Base-by-base conservation (phyloP, 305 asterid species). In the Solanum hybrid region DNA sequence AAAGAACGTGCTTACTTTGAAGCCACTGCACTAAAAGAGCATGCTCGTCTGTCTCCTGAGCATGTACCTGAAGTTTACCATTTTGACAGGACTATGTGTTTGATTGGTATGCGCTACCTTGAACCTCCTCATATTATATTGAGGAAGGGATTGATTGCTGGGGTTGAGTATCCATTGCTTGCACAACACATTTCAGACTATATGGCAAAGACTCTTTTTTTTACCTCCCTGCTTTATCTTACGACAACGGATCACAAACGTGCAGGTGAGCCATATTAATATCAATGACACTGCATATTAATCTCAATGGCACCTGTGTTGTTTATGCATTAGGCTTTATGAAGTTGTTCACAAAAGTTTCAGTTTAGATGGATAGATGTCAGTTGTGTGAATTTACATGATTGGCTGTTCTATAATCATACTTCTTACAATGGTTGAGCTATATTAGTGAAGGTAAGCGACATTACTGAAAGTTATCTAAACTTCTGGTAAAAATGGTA, bases 31-130 rank as follows among this genome's bases (percentile, higher is more conserved):
- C 90, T 97, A 45, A 95, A 92, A 90, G 98, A 95, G 91, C 97
- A 97, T 5, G 95, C 94, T 7, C 95, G 97, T 24, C 91, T 95
- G 93, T 94, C 95, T 90, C 98, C 98, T 10, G 95, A 93, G 86
- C 95, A 94, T 89, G 97, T 95, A 92, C 99, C 99, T n/a, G 97
- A 95, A 92, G 98, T 97, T 89, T 97, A 97, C 92, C 98, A 97
- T 94, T 97, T 97, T 24, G 99, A 97, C 91, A 92, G 94, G 87
- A 65, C 91, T 22, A 96, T 97, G 99, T 96, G 97, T 92, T 89
- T 97, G 95, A 97, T 97, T 51, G 98, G 98, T 36, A 97, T 97
- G 99, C 96, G 94, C 9, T 97, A 95, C 92, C 92, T 97, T 87
- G 97, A 97, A 92, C 99, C 99, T 32, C 99, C 99, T 89, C 99